Base-by-base conservation (phyloP, 2,329 filamentous ascomycete genomes). In the Rhytidhysteron rufulum region DNA sequence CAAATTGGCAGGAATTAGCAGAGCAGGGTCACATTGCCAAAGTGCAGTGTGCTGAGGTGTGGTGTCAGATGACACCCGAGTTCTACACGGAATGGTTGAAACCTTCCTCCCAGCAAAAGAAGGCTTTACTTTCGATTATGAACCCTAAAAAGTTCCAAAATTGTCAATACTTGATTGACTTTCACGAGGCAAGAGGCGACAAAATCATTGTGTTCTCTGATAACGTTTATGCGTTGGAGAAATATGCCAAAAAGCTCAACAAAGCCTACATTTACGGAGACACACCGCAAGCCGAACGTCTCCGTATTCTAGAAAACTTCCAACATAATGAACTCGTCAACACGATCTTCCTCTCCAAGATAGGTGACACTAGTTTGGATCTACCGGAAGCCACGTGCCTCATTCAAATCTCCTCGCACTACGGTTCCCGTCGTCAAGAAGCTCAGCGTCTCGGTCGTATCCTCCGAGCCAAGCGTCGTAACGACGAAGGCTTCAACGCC, bases 121-220 rank as follows among this genome's bases (percentile, higher is more conserved):
- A 79, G 24, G 75, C 77, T 7, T 65, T 88, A 5, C 78, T 97
- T 2, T 96, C 93, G 55, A 94, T 94, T 50, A 97, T 98, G 90
- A 98, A 98, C 57, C 93, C 93, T 1, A 79, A 85, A 51, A 98
- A 98, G 66, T 95, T 96, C 63, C 93, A 97, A 66, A 90, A 91
- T 1, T 95, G 89, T 55, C 91, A 98, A 62, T 97, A 93, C 59
- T 76, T 98, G n/a, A 97, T 98, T 60, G 87, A 97, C 63, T 97
- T 95, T 60, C 93, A 98, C 65, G 91, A 97, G 66, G 83, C 82
- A 40, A 80, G 93, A 45, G 91, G 93, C 22, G 93, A 97, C 71
- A 97, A 97, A 68, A 89, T 97, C 53, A 97, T 97, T 48, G 91
- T 98, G 31, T 97, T 97, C 65, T 95, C 89, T 0, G 93, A 98